phyloP scores from a whole-genome alignment of 768 basidiomycete genomes.

The Suillus plorans region DNA sequence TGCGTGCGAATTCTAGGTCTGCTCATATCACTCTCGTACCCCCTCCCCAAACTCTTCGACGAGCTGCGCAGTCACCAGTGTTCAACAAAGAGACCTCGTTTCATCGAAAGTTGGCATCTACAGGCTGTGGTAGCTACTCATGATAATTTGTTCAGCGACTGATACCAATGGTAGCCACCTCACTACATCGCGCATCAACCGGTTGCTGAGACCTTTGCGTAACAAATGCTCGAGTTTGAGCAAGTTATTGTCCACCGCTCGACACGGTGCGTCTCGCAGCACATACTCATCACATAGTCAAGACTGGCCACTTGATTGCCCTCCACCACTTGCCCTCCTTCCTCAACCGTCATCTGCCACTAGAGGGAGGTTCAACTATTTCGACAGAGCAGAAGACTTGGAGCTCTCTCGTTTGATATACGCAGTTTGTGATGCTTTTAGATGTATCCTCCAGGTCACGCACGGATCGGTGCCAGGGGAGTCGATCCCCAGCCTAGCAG shows the following conservation, averaged over 20 bases:
- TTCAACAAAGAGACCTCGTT: background rate
- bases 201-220: constrained; percentile 48
- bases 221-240: constrained; percentile 42
- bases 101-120: background rate
- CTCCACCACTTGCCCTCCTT: constrained; percentile 39
- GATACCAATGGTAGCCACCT: constrained; percentile 29
- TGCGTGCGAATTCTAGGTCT: too few relatives aligned
- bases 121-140: background rate
- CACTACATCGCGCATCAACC: constrained; percentile 41
- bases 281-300: constrained; percentile 12
- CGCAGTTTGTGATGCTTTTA: constrained; percentile 56
- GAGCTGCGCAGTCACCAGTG: background rate
- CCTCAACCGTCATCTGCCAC: constrained; percentile 35
- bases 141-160: constrained; percentile 4
- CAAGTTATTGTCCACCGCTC: constrained; percentile 1
- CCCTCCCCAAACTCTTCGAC: background rate
- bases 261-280: constrained; percentile 10
- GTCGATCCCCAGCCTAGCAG: constrained; percentile 39
- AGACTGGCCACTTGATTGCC: constrained; percentile 20
- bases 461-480: constrained; percentile 17
- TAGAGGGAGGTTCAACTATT: constrained; percentile 25
- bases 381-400: constrained; percentile 36
- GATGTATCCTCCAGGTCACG: constrained; percentile 45
- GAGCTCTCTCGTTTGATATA: constrained; percentile 50
- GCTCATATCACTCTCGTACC: too few relatives aligned